Evolutionary conservation across 208 protist species (phyloP).

Genomic region (Wallacemonas sp.): DNA sequence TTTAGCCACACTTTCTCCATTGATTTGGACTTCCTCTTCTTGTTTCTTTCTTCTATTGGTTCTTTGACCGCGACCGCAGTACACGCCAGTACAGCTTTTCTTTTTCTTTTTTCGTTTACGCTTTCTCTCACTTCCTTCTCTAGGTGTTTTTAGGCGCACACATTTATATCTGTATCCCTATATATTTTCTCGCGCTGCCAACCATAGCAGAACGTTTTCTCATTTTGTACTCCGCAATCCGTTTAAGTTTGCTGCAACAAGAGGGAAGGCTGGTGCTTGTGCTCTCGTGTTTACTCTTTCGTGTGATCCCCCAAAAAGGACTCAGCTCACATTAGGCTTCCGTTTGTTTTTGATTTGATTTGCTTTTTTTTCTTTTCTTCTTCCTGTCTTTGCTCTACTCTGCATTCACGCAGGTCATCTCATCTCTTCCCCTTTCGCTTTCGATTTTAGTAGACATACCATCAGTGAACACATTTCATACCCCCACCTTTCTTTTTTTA

Average conservation of each 20-base stretch:
- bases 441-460: not conserved
- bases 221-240: too few relatives aligned
- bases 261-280: too few relatives aligned
- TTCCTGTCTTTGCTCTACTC: slow-evolving; percentile 5
- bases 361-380: slow-evolving; percentile 12
- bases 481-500: slow-evolving; percentile 5
- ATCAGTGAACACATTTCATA: not conserved
- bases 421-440: not conserved
- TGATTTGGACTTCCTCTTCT: not conserved
- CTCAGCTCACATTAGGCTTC: not conserved
- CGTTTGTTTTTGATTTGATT: not conserved
- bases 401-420: too few relatives aligned
- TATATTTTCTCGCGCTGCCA: not conserved
- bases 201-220: too few relatives aligned
- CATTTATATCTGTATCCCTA: not conserved
- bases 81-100: not conserved
- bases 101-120: not conserved
- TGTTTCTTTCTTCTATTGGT: not conserved
- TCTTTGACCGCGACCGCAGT: too few relatives aligned
- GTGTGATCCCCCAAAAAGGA: not conserved
- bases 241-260: too few relatives aligned
- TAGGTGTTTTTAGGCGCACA: too few relatives aligned
- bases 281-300: too few relatives aligned
- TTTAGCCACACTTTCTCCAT: not conserved
- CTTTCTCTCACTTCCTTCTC: too few relatives aligned